Evolutionary conservation across 257 asterid genomes (phyloP).

Genomic region (Solanum neorickii): DNA sequence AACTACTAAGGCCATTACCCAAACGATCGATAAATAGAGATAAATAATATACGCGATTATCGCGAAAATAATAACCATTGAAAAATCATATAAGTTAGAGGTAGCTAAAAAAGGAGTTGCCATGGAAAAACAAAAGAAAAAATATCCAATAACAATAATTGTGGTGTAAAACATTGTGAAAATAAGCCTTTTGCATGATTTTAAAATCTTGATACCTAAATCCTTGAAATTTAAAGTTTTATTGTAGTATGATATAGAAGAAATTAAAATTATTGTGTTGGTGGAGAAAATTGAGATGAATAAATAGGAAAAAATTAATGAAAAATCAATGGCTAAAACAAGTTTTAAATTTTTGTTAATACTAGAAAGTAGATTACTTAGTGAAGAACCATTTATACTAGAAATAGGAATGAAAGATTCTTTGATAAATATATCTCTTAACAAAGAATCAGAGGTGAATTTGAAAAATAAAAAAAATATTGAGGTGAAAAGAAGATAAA

Average conservation of each 20-base stretch:
- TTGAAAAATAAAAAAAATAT: not conserved
- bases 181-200: constrained; percentile 21
- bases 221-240: constrained; percentile 10
- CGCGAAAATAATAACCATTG: not conserved
- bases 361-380: not conserved
- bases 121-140: not conserved
- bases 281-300: constrained; percentile 19
- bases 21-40: constrained; percentile 1
- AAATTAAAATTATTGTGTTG: constrained; percentile 16
- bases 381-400: not conserved
- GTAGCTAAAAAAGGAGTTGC: not conserved
- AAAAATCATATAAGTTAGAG: not conserved
- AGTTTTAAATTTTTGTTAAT: constrained; percentile 3
- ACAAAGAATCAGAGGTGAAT: constrained; percentile 3
- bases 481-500: constrained; percentile 5
- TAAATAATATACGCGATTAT: not conserved
- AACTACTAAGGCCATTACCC: constrained; percentile 17
- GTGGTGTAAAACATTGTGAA: constrained; percentile 7
- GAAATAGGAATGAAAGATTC: constrained; percentile 8
- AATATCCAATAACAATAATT: constrained; percentile 15
- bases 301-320: constrained; percentile 6
- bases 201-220: constrained; percentile 1
- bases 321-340: constrained; percentile 3
- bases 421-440: not conserved
- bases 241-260: constrained; percentile 14